Percentiles rank a stretch among this genome's conserved stretches.
phyloP scores from a whole-genome alignment of 2,329 filamentous ascomycete genomes.

The Diplodia seriata region DNA sequence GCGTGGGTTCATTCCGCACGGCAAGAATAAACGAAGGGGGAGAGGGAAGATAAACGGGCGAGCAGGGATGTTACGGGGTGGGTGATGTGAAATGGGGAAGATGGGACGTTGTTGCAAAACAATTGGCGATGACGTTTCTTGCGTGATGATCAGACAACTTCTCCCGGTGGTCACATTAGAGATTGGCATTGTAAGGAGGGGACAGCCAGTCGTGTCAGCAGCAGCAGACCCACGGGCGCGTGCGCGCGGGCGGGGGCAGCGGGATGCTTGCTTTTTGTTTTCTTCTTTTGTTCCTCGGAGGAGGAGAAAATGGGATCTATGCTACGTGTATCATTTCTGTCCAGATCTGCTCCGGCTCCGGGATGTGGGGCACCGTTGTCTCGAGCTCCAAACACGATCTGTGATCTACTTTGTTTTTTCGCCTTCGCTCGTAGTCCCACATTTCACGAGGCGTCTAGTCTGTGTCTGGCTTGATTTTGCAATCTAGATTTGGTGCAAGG shows the following conservation, averaged over 20 bases:
- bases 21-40: not conserved
- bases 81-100: not conserved
- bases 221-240: not conserved
- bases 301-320: not conserved
- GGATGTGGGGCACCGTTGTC: constrained; percentile 1
- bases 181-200: not conserved
- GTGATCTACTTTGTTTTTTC: not conserved
- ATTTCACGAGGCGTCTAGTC: not conserved
- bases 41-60: not conserved
- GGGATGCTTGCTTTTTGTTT: not conserved
- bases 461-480: not conserved
- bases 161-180: constrained; percentile 2
- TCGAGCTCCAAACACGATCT: not conserved
- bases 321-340: not conserved
- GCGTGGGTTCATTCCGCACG: not conserved
- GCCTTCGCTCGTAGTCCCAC: not conserved
- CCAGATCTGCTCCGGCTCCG: not conserved
- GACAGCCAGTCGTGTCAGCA: not conserved
- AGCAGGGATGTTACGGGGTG: not conserved
- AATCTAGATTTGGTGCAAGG: not conserved
- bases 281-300: not conserved
- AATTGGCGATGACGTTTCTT: not conserved
- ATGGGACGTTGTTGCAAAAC: not conserved
- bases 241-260: not conserved
- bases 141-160: constrained; percentile 10